Percentiles rank a stretch among this genome's conserved stretches.
Evolutionary conservation across 371 early-diverging fungal species (phyloP).

Genomic region (Saksenaea vasiformis): DNA sequence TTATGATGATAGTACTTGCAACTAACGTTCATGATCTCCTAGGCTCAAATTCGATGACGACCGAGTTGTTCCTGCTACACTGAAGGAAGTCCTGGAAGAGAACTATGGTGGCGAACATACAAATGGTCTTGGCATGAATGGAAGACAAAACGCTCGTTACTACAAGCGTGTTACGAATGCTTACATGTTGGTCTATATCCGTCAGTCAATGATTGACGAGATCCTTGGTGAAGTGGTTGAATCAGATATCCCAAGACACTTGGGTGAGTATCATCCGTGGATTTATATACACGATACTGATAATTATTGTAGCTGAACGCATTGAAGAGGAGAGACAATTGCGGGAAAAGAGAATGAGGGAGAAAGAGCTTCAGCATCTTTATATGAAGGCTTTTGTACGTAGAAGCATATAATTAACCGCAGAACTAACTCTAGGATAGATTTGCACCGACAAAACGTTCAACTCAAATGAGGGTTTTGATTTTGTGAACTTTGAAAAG

Average conservation of each 20-base stretch:
- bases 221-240: constrained; percentile 70
- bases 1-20: background rate
- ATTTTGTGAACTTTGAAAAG: constrained; percentile 56
- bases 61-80: constrained; percentile 84
- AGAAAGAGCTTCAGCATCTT: constrained; percentile 70
- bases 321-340: constrained; percentile 60
- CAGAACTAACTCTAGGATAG: constrained; percentile 11
- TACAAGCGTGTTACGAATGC: constrained; percentile 90
- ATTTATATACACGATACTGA: background rate
- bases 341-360: constrained; percentile 55
- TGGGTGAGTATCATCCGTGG: constrained; percentile 48
- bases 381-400: constrained; percentile 56
- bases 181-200: constrained; percentile 96
- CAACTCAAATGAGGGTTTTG: constrained; percentile 76
- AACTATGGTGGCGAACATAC: constrained; percentile 90
- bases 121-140: constrained; percentile 13
- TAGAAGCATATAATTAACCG: background rate
- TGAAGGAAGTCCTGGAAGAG: constrained; percentile 93
- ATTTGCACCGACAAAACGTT: constrained; percentile 70
- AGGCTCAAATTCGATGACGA: constrained; percentile 97
- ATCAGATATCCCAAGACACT: constrained; percentile 81
- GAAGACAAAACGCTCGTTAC: constrained; percentile 30
- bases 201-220: constrained; percentile 71
- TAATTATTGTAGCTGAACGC: constrained; percentile 19
- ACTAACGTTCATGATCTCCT: background rate